Conservation (phyloP, 2,329 filamentous ascomycete species). For the Ploettnerulaceae sp. region DNA sequence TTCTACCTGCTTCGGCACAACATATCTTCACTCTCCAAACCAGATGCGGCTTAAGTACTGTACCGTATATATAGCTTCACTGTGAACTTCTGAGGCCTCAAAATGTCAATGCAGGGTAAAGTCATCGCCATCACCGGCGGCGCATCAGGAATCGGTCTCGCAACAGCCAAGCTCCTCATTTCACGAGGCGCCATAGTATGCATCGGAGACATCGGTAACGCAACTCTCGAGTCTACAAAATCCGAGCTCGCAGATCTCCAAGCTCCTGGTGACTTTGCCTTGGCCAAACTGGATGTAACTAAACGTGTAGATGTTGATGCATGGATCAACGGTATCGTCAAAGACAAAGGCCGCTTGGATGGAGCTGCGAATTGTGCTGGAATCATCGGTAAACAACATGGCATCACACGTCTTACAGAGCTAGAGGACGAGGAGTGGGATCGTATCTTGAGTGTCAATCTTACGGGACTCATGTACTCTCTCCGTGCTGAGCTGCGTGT, state of each 20-base stretch:
- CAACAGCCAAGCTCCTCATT: constrained; percentile 52
- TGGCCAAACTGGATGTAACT: constrained; percentile 34
- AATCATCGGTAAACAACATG: constrained; percentile 33
- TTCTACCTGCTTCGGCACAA: no score
- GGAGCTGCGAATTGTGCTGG: constrained; percentile 50
- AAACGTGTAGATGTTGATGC: constrained; percentile 31
- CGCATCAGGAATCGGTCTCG: constrained; percentile 70
- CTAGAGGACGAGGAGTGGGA: constrained; percentile 38
- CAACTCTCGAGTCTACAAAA: constrained; percentile 27
- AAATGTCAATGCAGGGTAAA: constrained; percentile 36
- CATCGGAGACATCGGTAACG: constrained; percentile 22
- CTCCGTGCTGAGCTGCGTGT: constrained; percentile 35
- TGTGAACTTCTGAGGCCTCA: neutral
- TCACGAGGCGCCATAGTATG: constrained; percentile 27
- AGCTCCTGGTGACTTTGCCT: constrained; percentile 16
- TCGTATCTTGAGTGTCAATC: constrained; percentile 36
- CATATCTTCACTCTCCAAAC: neutral
- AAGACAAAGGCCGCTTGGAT: constrained; percentile 36
- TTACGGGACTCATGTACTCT: constrained; percentile 37
- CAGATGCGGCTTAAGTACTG: no score
- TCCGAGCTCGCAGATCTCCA: constrained; percentile 32
- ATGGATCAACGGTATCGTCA: constrained; percentile 37
- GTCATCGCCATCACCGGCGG: constrained; percentile 75
- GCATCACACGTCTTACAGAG: constrained; percentile 29
- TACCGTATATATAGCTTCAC: neutral